phyloP scores from a whole-genome alignment of 768 basidiomycete genomes.

The Galerina sulciceps region DNA sequence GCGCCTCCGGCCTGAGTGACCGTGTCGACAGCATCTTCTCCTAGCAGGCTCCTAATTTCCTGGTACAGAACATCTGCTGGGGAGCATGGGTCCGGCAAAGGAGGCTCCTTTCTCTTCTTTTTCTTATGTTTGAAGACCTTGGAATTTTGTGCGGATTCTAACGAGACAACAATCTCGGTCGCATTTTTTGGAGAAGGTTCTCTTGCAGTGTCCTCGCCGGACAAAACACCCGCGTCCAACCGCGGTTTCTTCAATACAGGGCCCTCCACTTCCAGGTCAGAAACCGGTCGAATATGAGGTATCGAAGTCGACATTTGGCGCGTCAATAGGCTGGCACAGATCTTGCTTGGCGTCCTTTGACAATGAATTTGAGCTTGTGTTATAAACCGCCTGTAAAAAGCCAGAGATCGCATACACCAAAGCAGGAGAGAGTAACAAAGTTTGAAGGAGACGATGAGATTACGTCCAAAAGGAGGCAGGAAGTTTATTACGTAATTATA shows the following conservation, averaged over 20 bases:
- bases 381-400: constrained; percentile 12
- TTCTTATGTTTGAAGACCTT: constrained; percentile 21
- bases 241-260: constrained; percentile 20
- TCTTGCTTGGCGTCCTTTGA: not conserved
- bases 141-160: constrained; percentile 3
- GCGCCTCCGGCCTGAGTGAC: constrained; percentile 53
- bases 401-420: constrained; percentile 15
- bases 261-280: constrained; percentile 15
- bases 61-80: constrained; percentile 75
- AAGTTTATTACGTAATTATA: not conserved
- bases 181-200: not conserved
- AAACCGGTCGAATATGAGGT: constrained; percentile 22
- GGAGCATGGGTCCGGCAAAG: constrained; percentile 66
- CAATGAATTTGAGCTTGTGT: constrained; percentile 4
- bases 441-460: too few species aligned
- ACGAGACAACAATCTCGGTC: constrained; percentile 3
- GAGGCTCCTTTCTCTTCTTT: constrained; percentile 40
- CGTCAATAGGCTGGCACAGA: not conserved
- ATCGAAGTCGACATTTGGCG: constrained; percentile 21
- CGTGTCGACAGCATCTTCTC: constrained; percentile 55
- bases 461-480: too few species aligned
- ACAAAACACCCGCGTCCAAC: not conserved
- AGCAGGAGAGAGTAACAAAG: not conserved
- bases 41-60: constrained; percentile 73
- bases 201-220: not conserved